Base-by-base conservation (phyloP, 2,329 filamentous ascomycete genomes). In the Plectosphaerella sp. region DNA sequence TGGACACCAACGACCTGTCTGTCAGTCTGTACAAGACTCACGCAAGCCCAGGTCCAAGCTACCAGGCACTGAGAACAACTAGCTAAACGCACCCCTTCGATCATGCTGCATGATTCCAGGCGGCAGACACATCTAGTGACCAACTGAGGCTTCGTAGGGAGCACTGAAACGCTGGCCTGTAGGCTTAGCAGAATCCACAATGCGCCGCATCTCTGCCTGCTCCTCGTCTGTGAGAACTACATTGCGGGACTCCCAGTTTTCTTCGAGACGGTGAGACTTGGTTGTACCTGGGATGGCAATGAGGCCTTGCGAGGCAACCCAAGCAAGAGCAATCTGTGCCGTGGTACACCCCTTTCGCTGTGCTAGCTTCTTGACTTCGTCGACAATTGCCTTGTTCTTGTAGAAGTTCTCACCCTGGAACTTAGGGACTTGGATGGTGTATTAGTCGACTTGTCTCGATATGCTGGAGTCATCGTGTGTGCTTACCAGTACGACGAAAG, bases 211-310 rank as follows among this genome's bases (percentile, higher is more conserved):
- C 6, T 37, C 35, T 5, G 8, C 33, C 45, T 84, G 76, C 54
- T 74, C 71, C 3, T 61, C 61, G 63, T 74, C 69, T 2, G 67
- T 74, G 45, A 85, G 63, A 2, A 74, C 67, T 5, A 83, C 67
- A 28, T 70, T 59, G 52, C 71, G 74, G 37, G 46, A 37, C 2
- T 15, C 33, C 46, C 72, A 67, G 59, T 89, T 88, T 72, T 88
- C 84, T 22, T 70, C 59, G 8, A 88, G 74, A n/a, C 84, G 73
- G 33, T 70, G 73, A 10, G 68, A 70, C 5, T 74, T 82, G 1
- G 79, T 81, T 9, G 85, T 78, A 3, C 85, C 85, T 0, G 86
- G 86, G 55, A 89, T 87, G 51, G 82, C 71, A 56, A 79, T 74
- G 25, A 75, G 70, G 3, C 76, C 74, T 57, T 81, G 78, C 4